These are phyloP conservation scores for Elsinoe batatas DNA, from an alignment of 2,329 filamentous ascomycete genomes.

Conservation along the genomic window DNA sequence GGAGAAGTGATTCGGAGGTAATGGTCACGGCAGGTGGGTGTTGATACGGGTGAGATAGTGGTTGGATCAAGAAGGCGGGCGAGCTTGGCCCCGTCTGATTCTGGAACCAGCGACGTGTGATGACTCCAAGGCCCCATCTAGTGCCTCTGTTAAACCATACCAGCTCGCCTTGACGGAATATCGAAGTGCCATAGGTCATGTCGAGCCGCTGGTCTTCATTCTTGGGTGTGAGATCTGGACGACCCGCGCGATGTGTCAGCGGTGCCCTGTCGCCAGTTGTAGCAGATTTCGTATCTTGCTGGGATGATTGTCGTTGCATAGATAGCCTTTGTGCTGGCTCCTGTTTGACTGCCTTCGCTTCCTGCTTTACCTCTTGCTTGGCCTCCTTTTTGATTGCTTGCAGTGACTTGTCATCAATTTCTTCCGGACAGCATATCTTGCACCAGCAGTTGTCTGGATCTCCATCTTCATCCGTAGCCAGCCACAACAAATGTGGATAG, in stretches of 20 bases:
- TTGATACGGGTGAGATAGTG: slow-evolving; percentile 32
- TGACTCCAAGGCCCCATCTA: slow-evolving; percentile 46
- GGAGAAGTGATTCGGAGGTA: slow-evolving; percentile 35
- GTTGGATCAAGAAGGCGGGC: slow-evolving; percentile 24
- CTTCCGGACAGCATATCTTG: slow-evolving; percentile 47
- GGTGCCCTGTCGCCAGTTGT: neutral
- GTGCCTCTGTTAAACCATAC: slow-evolving; percentile 45
- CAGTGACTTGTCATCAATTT: slow-evolving; percentile 32
- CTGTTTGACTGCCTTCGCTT: slow-evolving; percentile 20
- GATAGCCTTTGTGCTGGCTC: slow-evolving; percentile 18
- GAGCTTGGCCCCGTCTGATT: neutral
- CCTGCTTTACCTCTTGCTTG: slow-evolving; percentile 18
- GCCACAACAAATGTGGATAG: slow-evolving; percentile 50
- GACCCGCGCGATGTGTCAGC: neutral
- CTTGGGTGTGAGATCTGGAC: neutral
- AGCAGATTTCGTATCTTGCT: neutral
- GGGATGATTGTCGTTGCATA: neutral
- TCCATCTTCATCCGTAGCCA: slow-evolving; percentile 42
- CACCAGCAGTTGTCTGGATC: slow-evolving; percentile 48
- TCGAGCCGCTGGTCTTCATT: slow-evolving; percentile 41
- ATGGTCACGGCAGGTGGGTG: slow-evolving; percentile 16
- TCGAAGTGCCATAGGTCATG: slow-evolving; percentile 36
- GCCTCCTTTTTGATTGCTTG: slow-evolving; percentile 16
- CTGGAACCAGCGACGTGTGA: slow-evolving; percentile 36
- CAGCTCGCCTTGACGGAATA: slow-evolving; percentile 46